phyloP scores from a whole-genome alignment of 169 alveolate genomes.

The Plasmodium blacklocki region DNA sequence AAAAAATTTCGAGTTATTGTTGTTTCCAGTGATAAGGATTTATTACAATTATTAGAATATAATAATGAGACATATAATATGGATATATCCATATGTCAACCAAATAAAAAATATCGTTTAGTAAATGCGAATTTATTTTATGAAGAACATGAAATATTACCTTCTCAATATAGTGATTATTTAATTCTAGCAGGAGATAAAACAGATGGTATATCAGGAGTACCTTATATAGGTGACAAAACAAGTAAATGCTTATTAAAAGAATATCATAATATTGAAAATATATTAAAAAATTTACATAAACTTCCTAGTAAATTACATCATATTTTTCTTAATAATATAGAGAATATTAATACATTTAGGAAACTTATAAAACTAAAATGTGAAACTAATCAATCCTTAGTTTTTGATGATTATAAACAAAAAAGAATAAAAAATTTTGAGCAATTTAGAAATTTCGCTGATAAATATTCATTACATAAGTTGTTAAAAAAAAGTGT shows the following conservation, averaged over 20 bases:
- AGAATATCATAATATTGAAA: constrained; percentile 79
- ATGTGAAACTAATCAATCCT: constrained; percentile 71
- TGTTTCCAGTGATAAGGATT: constrained; percentile 86
- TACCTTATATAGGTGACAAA: constrained; percentile 86
- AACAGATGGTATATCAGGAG: constrained; percentile 85
- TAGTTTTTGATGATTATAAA: constrained; percentile 42
- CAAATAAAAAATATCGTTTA: constrained; percentile 82
- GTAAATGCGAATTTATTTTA: constrained; percentile 79
- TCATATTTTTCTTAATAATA: constrained; percentile 26
- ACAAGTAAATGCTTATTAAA: constrained; percentile 83
- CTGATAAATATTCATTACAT: constrained; percentile 67
- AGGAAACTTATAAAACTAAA: constrained; percentile 80
- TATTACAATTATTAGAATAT: constrained; percentile 79
- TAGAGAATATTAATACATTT: constrained; percentile 46
- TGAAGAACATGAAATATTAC: constrained; percentile 79
- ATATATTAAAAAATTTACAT: constrained; percentile 30
- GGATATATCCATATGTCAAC: constrained; percentile 81
- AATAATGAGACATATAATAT: constrained; percentile 78
- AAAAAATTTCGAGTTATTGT: constrained; percentile 77
- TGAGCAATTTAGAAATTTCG: constrained; percentile 28
- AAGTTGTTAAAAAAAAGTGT: constrained; percentile 38
- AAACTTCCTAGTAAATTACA: constrained; percentile 38
- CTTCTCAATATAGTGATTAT: constrained; percentile 79
- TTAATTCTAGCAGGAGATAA: constrained; percentile 85
- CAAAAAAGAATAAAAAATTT: constrained; percentile 50